Base-by-base conservation (phyloP, 257 asterid genomes). In the Solanum tacnaense region DNA sequence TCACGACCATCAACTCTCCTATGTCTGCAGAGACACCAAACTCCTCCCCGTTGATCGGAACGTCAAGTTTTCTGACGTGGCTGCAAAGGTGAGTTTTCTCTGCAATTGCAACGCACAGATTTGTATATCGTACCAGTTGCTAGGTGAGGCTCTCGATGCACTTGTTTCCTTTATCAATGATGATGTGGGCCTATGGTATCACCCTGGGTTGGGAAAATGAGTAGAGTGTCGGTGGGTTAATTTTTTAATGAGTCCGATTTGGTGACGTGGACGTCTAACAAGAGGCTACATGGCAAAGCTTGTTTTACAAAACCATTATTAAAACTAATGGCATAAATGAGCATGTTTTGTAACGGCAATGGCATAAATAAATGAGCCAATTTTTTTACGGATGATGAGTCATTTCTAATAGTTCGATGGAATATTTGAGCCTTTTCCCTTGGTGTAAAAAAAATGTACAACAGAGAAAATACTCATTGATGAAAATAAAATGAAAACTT, bases 1-100 rank as follows among this genome's bases (percentile, higher is more conserved):
- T 4, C 44, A 86, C 2, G 93, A 93, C 52, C 91, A 86, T 65
- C 96, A 94, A 32, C 98, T 96, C 84, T 27, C 90, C 21, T 96
- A 96, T 90, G 44, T 91, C 86, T 98, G 98, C 84, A 98, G 99
- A 85, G 97, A 96, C 58, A 93, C 94, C 91, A 96, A 94, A 85
- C 91, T 96, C 91, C 91, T 96, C 46, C 90, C 97, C 88, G 89
- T 94, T 75, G 96, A 94, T 86, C 95, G 96, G 71, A 75, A 34
- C 87, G 86, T 89, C 84, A 92, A 83, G 7, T 92, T 95, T 88
- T 78, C 92, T 58, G 94, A 93, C 15, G 60, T 95, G 72, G 71
- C 87, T 25, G 88, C 90, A 9, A 95, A 89, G 91, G 89, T 96
- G 2, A 89, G 76, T 82, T 88, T 92, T 44, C 90, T 93, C 65